Conservation (phyloP, 2,329 filamentous ascomycete species). For the Hypocrella siamensis region DNA sequence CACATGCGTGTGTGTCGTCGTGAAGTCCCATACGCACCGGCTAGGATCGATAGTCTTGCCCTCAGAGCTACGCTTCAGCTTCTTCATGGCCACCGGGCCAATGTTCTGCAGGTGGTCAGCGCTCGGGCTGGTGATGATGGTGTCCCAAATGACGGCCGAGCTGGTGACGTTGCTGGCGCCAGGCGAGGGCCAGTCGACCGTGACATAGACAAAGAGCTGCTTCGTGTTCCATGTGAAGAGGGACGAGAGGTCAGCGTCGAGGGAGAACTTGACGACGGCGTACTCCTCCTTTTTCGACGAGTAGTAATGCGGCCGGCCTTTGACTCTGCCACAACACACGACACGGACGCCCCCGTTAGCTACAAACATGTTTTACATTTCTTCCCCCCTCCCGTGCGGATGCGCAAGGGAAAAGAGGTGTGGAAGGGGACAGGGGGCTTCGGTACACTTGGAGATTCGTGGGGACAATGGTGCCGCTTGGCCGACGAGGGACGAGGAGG, state of each 20-base stretch:
- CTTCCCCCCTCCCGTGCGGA: neutral
- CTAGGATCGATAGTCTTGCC: slow-evolving; percentile 45
- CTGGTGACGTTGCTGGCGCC: slow-evolving; percentile 29
- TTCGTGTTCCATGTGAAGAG: slow-evolving; percentile 99
- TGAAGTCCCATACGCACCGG: slow-evolving; percentile 23
- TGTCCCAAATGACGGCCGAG: slow-evolving; percentile 88
- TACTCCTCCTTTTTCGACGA: slow-evolving; percentile 87
- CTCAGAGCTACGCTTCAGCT: slow-evolving; percentile 40
- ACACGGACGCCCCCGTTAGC: neutral
- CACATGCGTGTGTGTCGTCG: neutral
- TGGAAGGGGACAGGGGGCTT: neutral
- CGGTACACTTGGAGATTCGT: slow-evolving; percentile 76
- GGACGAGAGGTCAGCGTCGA: slow-evolving; percentile 77
- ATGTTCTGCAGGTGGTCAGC: slow-evolving; percentile 47
- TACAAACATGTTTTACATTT: neutral
- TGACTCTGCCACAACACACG: slow-evolving; percentile 42
- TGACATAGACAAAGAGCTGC: slow-evolving; percentile 92
- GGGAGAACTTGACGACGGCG: slow-evolving; percentile 81
- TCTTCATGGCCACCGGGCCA: slow-evolving; percentile 43
- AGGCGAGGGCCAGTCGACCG: slow-evolving; percentile 49
- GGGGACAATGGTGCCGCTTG: slow-evolving; percentile 43
- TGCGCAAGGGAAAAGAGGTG: neutral
- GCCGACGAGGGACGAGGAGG: slow-evolving; percentile 52
- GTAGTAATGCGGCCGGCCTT: slow-evolving; percentile 93
- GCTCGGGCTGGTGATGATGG: slow-evolving; percentile 66